Conservation (phyloP, 2,329 filamentous ascomycete species). For the Dactylellina haptotyla region DNA sequence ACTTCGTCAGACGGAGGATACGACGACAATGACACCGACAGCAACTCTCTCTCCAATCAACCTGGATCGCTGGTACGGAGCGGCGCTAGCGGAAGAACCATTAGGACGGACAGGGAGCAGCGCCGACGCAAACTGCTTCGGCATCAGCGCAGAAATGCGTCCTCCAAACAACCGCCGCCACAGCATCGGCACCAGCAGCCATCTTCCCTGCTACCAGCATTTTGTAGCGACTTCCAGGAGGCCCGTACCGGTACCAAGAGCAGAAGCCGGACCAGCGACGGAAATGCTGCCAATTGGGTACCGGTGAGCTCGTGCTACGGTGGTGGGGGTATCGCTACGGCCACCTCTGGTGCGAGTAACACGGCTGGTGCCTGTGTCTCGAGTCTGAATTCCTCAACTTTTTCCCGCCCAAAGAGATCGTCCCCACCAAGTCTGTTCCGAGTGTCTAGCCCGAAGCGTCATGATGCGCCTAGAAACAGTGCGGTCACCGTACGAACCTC, state of each 20-base stretch:
- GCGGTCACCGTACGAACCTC: constrained; percentile 3
- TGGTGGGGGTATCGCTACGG: neutral
- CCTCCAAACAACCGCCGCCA: neutral
- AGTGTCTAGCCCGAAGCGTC: constrained; percentile 27
- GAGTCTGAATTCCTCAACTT: constrained; percentile 31
- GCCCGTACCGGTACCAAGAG: constrained; percentile 4
- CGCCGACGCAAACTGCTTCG: constrained; percentile 28
- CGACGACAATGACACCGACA: constrained; percentile 4
- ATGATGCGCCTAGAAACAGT: neutral
- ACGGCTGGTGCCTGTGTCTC: neutral
- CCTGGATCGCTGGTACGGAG: neutral
- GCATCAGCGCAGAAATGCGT: constrained; percentile 20
- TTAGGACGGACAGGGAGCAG: constrained; percentile 28
- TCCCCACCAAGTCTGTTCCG: constrained; percentile 34
- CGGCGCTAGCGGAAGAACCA: neutral
- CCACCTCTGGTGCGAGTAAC: neutral
- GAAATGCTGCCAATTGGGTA: constrained; percentile 4
- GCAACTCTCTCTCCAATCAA: constrained; percentile 1
- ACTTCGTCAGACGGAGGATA: constrained; percentile 8
- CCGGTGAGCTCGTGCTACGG: constrained; percentile 24
- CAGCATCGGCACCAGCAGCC: constrained; percentile 4
- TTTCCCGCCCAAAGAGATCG: constrained; percentile 19
- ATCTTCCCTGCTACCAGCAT: neutral
- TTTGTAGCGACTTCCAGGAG: too few species aligned
- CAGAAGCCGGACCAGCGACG: constrained; percentile 10